A percentile compares a stretch with the other conserved stretches of the same genome.
phyloP scores from a whole-genome alignment of 1,284 basidiomycete genomes.

The Cryptococcus maquisensis region DNA sequence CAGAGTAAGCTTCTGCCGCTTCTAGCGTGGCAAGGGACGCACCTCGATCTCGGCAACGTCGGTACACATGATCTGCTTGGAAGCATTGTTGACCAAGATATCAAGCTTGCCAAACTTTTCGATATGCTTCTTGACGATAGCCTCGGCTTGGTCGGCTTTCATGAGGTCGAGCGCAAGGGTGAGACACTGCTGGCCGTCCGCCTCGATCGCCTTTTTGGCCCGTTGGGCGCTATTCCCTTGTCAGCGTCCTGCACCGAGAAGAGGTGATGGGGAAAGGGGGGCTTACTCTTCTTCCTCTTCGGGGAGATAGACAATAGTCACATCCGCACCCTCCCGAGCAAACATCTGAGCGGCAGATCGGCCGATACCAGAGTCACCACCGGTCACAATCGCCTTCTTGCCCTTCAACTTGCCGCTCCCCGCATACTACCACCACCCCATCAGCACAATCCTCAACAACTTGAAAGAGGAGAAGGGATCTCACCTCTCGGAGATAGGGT shows the following conservation, averaged over 20 bases:
- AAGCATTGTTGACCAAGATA: constrained; percentile 63
- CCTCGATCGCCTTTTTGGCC: constrained; percentile 54
- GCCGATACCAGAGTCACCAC: constrained; percentile 59
- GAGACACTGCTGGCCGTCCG: constrained; percentile 48
- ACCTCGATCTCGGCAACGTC: constrained; percentile 55
- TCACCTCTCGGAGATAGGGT: constrained; percentile 54
- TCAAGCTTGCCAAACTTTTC: constrained; percentile 54
- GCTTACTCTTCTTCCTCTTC: constrained; percentile 58
- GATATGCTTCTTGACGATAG: constrained; percentile 56
- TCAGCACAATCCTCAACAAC: neutral
- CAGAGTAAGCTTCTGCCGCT: neutral
- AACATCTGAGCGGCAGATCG: constrained; percentile 59
- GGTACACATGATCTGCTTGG: constrained; percentile 56
- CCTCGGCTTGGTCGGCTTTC: constrained; percentile 51
- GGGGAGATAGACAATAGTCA: constrained; percentile 63
- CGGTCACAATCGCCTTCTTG: constrained; percentile 60
- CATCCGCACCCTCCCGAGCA: constrained; percentile 61
- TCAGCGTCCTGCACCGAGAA: neutral
- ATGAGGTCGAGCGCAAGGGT: constrained; percentile 50
- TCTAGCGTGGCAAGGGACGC: constrained; percentile 5
- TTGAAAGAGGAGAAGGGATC: neutral
- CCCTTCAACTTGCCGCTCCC: constrained; percentile 44
- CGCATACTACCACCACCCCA: constrained; percentile 19
- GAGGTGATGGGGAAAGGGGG: neutral
- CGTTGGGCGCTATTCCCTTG: constrained; percentile 43